Percentiles rank a stretch among this genome's conserved stretches.
Evolutionary conservation across 2,329 filamentous ascomycete genomes (phyloP).

Genomic region (Colletotrichum sp.): DNA sequence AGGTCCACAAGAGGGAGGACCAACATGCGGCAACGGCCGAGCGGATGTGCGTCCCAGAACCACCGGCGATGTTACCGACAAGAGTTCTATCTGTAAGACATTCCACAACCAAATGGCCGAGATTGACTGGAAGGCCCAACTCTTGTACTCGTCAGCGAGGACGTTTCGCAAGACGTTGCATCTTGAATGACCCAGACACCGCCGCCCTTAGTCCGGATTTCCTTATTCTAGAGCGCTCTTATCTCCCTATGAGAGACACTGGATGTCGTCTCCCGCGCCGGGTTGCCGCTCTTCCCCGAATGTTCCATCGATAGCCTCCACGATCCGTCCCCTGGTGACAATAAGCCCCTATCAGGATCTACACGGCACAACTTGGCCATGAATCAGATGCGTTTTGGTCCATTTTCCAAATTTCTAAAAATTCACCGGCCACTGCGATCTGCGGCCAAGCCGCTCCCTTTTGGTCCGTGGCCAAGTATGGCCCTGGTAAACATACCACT

Average conservation of each 20-base stretch:
- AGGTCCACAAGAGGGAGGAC: neutral
- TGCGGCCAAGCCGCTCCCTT: slow-evolving; percentile 6
- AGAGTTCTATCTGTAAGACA: neutral
- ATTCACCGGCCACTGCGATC: neutral
- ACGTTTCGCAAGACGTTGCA: neutral
- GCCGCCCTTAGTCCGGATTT: neutral
- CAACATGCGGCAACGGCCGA: neutral
- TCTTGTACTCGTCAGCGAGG: neutral
- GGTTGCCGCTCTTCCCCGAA: neutral
- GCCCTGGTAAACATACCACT: slow-evolving; percentile 8
- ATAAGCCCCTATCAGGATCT: neutral
- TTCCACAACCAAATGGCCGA: neutral
- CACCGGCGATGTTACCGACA: neutral
- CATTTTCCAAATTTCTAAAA: neutral
- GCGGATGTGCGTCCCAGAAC: neutral
- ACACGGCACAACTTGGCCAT: slow-evolving; percentile 1
- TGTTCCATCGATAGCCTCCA: neutral
- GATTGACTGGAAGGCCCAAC: neutral
- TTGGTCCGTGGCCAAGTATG: neutral
- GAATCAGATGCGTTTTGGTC: slow-evolving; percentile 14
- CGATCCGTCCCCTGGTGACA: neutral
- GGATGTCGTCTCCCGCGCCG: neutral
- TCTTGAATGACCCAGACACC: neutral
- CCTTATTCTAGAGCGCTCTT: neutral
- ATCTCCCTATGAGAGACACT: neutral